Base-by-base conservation (phyloP, 441 rosid species). In the Arabidopsis hybrid region DNA sequence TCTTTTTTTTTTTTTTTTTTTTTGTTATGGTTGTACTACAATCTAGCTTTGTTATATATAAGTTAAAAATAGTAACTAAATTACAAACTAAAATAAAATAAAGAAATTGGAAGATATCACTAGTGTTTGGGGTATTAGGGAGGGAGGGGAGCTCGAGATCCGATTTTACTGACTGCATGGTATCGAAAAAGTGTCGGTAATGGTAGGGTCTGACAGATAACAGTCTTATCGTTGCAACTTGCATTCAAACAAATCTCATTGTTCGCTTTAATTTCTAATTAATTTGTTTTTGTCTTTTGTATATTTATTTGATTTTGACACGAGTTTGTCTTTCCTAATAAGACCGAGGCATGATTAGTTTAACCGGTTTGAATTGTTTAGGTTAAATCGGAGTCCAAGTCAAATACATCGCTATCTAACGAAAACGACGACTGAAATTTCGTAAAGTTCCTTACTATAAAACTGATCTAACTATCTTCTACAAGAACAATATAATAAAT, bases 161-260 rank as follows among this genome's bases (percentile, higher is more conserved):
- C 70, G 35, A 69, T 53, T 62, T 7, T 57, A 38, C 31, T 13
- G 26, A 67, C 56, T 43, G 55, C 26, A 65, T 62, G 59, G 65
- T 36, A 62, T 62, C 42, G 45, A 46, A 60, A 75, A 31, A 40
- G 4, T 69, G 75, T 75, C 79, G 79, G 79, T 75, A 50, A 62
- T 31, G 68, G 79, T 69, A 61, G 71, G 75, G 4, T 35, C 79
- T 63, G 74, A 21, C 60, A 63, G 59, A 75, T 62, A 68, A 12
- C 51, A 62, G 79, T 75, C 75, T 69, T 26, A 75, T 75, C 70
- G 64, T 69, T 75, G 78, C 74, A 67, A 75, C 79, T 69, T 69
- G 65, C 65, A 50, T 51, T 8, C 63, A 68, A 52, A 69, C 74
- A 68, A 35, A 21, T 53, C 61, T 31, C 36, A 17, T 50, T 66